A percentile compares a stretch with the other conserved stretches of the same genome.
Conservation (phyloP, 73 alveolate genomes). For the Paramecium pentaurelia region DNA sequence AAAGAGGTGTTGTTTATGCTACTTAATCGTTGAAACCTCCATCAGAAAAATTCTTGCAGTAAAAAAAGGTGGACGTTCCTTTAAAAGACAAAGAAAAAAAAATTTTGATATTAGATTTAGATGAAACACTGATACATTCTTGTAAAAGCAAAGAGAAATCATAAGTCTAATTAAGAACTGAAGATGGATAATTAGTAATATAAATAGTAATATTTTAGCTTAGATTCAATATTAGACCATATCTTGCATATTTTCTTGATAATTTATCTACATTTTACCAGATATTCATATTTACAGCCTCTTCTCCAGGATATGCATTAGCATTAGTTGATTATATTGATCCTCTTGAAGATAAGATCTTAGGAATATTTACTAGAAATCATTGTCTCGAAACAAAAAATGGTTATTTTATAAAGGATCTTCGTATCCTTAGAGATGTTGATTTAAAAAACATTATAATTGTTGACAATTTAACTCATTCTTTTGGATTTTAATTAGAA, state of each 20-base stretch:
- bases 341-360: slow-evolving; percentile 64
- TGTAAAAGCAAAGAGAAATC: slow-evolving; percentile 44
- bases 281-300: slow-evolving; percentile 80
- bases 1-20: slow-evolving; percentile 49
- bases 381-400: slow-evolving; percentile 75
- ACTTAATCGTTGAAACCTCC: slow-evolving; percentile 48
- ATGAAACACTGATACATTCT: slow-evolving; percentile 84
- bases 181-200: not conserved
- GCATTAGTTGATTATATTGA: slow-evolving; percentile 75
- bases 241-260: slow-evolving; percentile 71
- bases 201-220: slow-evolving; percentile 41
- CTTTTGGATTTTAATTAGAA: slow-evolving; percentile 65
- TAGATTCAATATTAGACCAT: slow-evolving; percentile 83
- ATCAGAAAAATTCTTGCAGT: slow-evolving; percentile 28
- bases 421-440: slow-evolving; percentile 60
- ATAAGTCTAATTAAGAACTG: not conserved
- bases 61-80: not conserved
- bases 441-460: slow-evolving; percentile 61
- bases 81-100: slow-evolving; percentile 55
- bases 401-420: slow-evolving; percentile 80
- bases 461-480: slow-evolving; percentile 70
- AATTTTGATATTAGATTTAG: slow-evolving; percentile 78
- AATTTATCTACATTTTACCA: slow-evolving; percentile 71
- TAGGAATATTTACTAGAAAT: slow-evolving; percentile 73
- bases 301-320: slow-evolving; percentile 78